These are phyloP conservation scores for Delonix regia DNA, from an alignment of 306 rosid species.

Conservation along the genomic window DNA sequence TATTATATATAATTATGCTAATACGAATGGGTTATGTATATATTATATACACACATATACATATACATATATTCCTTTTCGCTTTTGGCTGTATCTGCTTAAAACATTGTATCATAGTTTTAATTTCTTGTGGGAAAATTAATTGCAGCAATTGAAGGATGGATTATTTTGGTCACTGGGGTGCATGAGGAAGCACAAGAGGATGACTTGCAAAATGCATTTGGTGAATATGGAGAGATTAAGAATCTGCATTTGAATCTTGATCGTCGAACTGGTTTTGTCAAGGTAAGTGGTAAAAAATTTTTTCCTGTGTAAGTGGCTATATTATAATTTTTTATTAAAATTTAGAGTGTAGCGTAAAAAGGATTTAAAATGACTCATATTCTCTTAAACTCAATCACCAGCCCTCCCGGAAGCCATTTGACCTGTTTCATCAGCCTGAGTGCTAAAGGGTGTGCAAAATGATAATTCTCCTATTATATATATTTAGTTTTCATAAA, in stretches of 20 bases:
- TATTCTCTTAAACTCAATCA: neutral
- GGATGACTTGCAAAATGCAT: constrained; percentile 81
- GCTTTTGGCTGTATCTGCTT: neutral
- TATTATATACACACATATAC: neutral
- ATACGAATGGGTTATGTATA: neutral
- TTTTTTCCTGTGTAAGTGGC: neutral
- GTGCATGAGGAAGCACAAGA: constrained; percentile 98
- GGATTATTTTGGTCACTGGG: constrained; percentile 95
- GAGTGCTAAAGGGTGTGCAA: neutral
- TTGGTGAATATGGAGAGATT: constrained; percentile 94
- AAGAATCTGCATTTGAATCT: constrained; percentile 92
- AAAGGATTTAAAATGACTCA: neutral
- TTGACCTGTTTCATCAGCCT: neutral
- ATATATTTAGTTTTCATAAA: neutral
- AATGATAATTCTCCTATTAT: neutral
- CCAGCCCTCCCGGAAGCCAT: neutral
- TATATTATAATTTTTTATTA: neutral
- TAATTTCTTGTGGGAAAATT: neutral
- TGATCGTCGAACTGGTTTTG: constrained; percentile 97
- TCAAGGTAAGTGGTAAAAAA: constrained; percentile 71
- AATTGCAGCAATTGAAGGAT: constrained; percentile 88
- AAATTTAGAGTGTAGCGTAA: neutral
- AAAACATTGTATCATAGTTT: neutral
- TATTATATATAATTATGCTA: neutral
- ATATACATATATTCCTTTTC: too few relatives aligned